Conservation (phyloP, 2,329 filamentous ascomycete species). For the Ceratocystis smalleyi region DNA sequence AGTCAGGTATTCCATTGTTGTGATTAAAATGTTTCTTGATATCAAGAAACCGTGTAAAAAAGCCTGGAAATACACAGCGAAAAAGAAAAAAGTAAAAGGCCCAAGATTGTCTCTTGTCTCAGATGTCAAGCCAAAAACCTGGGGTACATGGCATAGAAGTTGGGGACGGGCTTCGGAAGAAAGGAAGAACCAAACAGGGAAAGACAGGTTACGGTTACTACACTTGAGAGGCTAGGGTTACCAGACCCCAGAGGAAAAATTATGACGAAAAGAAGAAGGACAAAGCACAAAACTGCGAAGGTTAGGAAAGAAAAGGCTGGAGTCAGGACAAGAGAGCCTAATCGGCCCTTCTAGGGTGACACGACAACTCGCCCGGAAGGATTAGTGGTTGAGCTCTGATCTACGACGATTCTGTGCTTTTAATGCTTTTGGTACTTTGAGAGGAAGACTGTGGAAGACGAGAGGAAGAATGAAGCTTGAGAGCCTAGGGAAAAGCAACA, state of each 20-base stretch:
- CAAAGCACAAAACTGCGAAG: no score
- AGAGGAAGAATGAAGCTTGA: neutral
- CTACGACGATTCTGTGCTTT: neutral
- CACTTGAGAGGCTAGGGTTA: neutral
- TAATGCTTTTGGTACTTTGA: neutral
- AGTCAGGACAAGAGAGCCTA: neutral
- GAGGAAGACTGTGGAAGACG: neutral
- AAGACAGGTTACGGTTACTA: neutral
- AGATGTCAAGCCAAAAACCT: neutral
- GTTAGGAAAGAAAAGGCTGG: neutral
- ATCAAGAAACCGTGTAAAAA: no score
- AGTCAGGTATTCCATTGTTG: no score
- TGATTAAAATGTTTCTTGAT: no score
- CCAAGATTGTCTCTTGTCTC: neutral
- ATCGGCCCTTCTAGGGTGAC: conserved; percentile 1
- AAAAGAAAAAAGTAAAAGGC: neutral
- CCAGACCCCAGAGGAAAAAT: neutral
- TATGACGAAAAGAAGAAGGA: neutral
- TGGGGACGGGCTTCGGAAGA: neutral
- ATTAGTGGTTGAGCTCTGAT: neutral
- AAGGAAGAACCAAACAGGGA: neutral
- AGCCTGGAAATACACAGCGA: no score
- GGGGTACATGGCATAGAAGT: neutral
- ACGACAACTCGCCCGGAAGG: conserved; percentile 1
- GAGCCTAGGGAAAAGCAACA: neutral